A percentile compares a stretch with the other conserved stretches of the same genome.
Conservation (phyloP, 2,329 filamentous ascomycete genomes). For the Arthroderma sp. region DNA sequence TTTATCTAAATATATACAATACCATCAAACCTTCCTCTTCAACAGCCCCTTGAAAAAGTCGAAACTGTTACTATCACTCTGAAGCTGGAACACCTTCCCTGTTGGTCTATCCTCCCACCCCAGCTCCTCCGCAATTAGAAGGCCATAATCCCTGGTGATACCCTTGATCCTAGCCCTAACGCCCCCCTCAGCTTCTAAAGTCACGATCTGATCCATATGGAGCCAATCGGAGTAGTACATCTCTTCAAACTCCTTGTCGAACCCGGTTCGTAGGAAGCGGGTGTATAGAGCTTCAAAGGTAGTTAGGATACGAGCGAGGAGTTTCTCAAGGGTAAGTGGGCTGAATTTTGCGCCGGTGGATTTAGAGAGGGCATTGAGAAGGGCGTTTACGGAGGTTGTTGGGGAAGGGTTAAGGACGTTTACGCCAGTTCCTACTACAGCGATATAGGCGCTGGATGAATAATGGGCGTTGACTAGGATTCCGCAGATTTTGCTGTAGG, state of each 20-base stretch:
- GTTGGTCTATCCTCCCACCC: conserved; percentile 58
- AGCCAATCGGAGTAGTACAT: conserved; percentile 77
- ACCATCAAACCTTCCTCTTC: conserved; percentile 54
- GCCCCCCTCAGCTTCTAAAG: conserved; percentile 67
- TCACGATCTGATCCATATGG: conserved; percentile 62
- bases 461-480: conserved; percentile 86
- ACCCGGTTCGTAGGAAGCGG: conserved; percentile 62
- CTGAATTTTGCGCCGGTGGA: conserved; percentile 24
- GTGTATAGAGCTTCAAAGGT: conserved; percentile 65
- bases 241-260: conserved; percentile 57
- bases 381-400: conserved; percentile 70
- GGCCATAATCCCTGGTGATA: conserved; percentile 82
- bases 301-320: conserved; percentile 69
- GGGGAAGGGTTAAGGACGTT: conserved; percentile 76
- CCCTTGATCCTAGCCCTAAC: conserved; percentile 65
- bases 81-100: conserved; percentile 67
- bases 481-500: conserved; percentile 80
- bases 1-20: too few species aligned
- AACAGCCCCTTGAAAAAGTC: conserved; percentile 89
- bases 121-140: conserved; percentile 73
- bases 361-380: conserved; percentile 36
- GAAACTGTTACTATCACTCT: conserved; percentile 97
- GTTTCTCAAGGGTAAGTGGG: conserved; percentile 59
- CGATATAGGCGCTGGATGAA: conserved; percentile 60
- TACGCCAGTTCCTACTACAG: conserved; percentile 74